Base-by-base conservation (phyloP, 345 rosid genomes). In the Fremontodendron californicum region DNA sequence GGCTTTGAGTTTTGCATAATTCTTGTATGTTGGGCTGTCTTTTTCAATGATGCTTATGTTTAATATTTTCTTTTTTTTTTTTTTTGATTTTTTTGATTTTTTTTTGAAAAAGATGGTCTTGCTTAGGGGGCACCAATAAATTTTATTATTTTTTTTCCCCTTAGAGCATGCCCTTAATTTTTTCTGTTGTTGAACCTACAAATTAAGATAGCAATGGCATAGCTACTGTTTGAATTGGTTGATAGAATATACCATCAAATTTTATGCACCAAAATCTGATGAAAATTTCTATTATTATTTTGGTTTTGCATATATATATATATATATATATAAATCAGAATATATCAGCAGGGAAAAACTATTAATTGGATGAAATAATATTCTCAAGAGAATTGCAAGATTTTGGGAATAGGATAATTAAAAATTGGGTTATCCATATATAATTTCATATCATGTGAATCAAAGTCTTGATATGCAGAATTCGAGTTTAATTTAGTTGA, bases 41-140 rank as follows among this genome's bases (percentile, higher is more conserved):
- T 77, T 84, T 71, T 77, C 82, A 78, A 9, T 72, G 82, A 79
- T 75, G 78, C 2, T 57, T 55, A 77, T 70, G 69, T 79, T 18
- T 35, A 5, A 52, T 74, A 23, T 60, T 40, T 39, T 37, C 2
- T 6, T 42, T 11, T 33, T 3, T 33, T 31, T 72, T 5, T 4
- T 54, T 54, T 54, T 21, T n/a, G n/a, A 15, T 13, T 6, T 27
- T 58, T 15, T 0, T 16, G 15, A 1, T 2, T 57, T 19, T 39
- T 23, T 27, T 40, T 19, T 62, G 21, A 51, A 48, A 71, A 35
- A 60, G 33, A 11, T 46, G 19, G 54, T 27, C 37, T 27, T 9
- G 76, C 5, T 70, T 46, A 6, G 27, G 3, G 73, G 18, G 29
- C 16, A 63, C 49, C 71, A 66, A 66, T 4, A 40, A 40, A 10